Base-by-base conservation (phyloP, 345 rosid species). In the Eucalyptus decipiens region DNA sequence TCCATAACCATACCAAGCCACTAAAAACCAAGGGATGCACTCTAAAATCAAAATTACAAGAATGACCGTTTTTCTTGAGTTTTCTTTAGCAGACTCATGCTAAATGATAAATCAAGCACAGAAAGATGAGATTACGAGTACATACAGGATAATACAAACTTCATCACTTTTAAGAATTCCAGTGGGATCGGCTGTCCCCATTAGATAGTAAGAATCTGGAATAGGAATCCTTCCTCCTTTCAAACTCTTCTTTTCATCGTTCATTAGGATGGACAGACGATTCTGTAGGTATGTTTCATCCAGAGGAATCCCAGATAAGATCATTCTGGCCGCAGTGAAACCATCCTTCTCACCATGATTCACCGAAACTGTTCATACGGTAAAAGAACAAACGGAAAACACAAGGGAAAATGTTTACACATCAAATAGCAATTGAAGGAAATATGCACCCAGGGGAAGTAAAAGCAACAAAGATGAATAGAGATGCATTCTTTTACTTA, bases 131-230 rank as follows among this genome's bases (percentile, higher is more conserved):
- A 42, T n/a, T 52, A 5, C 6, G 40, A 34, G 47, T 87, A 86
- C 99, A 8, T 94, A 97, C 99, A 95, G 91, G 86, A 97, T 95
- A 65, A 97, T 90, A 91, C 98, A 92, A 90, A 97, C 97, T 97
- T 97, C 96, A 93, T 93, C 92, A 24, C 91, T 88, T 92, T 93
- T 91, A 30, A 97, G 92, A 88, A 58, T 87, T 88, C 95, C 95
- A 1, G 99, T 95, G 81, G 99, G 99, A 91, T 97, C 97, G 37
- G 91, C 94, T 24, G 97, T 97, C 47, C 99, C 99, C 99, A 97
- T 96, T 24, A 97, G 90, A 92, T 97, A 95, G 89, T 93, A 95
- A 40, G 96, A 95, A 49, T 97, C 99, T 1, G 94, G 52, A 17
- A 96, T 87, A 17, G 93, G 97, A 88, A 97, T 93, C 88, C 24